Conservation (phyloP, 2,329 filamentous ascomycete genomes). For the Diaporthe ilicicola region DNA sequence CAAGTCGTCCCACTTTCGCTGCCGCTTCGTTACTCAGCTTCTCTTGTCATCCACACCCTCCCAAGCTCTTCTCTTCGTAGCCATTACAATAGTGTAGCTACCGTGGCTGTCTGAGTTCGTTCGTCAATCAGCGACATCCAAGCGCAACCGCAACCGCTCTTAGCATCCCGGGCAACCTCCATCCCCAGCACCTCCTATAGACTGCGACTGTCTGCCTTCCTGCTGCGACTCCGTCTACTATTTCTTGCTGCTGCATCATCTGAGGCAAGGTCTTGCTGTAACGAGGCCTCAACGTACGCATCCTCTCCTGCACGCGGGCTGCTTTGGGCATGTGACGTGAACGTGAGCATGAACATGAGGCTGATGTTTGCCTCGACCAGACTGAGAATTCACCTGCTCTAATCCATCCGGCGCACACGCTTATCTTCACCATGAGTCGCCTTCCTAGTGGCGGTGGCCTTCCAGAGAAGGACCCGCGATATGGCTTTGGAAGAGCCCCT, state of each 20-base stretch:
- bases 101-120: background rate
- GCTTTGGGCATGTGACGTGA: background rate
- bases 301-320: background rate
- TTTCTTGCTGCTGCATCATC: background rate
- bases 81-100: background rate
- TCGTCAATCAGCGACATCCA: background rate
- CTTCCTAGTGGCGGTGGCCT: slow-evolving; percentile 21
- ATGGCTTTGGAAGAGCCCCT: slow-evolving; percentile 2
- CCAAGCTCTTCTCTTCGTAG: too few relatives aligned
- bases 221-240: background rate
- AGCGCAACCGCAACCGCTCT: background rate
- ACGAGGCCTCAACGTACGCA: background rate
- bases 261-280: background rate
- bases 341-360: too few relatives aligned
- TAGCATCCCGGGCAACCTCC: too few relatives aligned
- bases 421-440: background rate
- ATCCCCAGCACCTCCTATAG: too few relatives aligned
- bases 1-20: background rate
- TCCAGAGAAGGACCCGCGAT: background rate
- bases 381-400: background rate
- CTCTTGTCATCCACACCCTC: background rate
- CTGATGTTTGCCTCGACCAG: background rate
- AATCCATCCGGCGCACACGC: background rate
- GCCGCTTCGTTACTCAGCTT: background rate
- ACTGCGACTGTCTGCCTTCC: background rate